phyloP scores from a whole-genome alignment of 1,139 yeast species.

The Groenewaldozyma auringiensis region DNA sequence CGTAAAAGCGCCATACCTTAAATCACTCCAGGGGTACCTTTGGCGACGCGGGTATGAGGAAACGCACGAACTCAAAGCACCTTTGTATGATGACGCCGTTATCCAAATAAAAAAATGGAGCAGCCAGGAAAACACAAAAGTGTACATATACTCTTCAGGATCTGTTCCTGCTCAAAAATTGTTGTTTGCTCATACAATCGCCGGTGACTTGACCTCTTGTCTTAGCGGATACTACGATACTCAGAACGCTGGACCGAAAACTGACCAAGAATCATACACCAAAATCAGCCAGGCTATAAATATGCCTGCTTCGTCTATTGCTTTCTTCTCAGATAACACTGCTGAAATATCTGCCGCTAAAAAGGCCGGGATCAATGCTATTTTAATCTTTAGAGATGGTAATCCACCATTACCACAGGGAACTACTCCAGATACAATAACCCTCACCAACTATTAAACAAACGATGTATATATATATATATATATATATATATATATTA shows the following conservation, averaged over 20 bases:
- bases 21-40: slow-evolving; percentile 71
- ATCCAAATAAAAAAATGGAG: slow-evolving; percentile 39
- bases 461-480: neutral
- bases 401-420: slow-evolving; percentile 44
- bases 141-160: slow-evolving; percentile 88
- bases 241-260: slow-evolving; percentile 71
- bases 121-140: slow-evolving; percentile 11
- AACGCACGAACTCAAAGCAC: slow-evolving; percentile 66
- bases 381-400: slow-evolving; percentile 66
- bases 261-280: slow-evolving; percentile 48
- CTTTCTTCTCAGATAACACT: slow-evolving; percentile 64
- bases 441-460: neutral
- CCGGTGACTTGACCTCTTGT: slow-evolving; percentile 44
- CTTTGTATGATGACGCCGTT: slow-evolving; percentile 69
- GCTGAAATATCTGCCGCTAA: slow-evolving; percentile 54
- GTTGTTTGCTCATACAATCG: slow-evolving; percentile 54
- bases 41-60: slow-evolving; percentile 77
- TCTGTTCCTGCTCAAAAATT: slow-evolving; percentile 79
- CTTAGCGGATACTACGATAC: slow-evolving; percentile 77
- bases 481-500: neutral
- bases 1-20: slow-evolving; percentile 69
- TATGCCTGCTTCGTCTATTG: slow-evolving; percentile 32
- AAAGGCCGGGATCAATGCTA: slow-evolving; percentile 53
- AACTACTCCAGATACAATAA: neutral
- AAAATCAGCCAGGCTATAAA: slow-evolving; percentile 48